phyloP scores from a whole-genome alignment of 495 filamentous ascomycete genomes.

The Penicillium egyptiacum region DNA sequence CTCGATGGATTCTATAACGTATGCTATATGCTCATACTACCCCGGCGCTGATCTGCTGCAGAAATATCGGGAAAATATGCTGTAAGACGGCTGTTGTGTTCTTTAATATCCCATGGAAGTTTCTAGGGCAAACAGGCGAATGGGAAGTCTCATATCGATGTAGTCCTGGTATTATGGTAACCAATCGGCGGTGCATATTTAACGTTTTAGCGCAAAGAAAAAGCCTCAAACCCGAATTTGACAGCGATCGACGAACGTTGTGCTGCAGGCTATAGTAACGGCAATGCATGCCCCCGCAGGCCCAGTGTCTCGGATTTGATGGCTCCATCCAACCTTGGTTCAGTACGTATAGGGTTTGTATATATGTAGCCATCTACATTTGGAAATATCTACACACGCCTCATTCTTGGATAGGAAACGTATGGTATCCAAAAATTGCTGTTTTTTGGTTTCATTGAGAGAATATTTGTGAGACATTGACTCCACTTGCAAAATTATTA shows the following conservation, averaged over 20 bases:
- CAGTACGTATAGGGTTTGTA: background rate
- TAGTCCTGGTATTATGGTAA: background rate
- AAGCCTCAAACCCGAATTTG: background rate
- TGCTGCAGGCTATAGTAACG: background rate
- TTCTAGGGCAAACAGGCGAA: background rate
- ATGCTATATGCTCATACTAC: background rate
- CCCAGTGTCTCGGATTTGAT: background rate
- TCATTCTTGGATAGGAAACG: background rate
- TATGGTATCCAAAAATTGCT: background rate
- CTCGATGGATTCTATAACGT: background rate
- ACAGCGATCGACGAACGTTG: conserved; percentile 7
- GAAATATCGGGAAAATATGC: background rate
- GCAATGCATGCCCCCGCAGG: conserved; percentile 1
- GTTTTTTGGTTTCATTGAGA: conserved; percentile 1
- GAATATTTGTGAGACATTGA: background rate
- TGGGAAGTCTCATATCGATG: background rate
- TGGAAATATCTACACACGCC: background rate
- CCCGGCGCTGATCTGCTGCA: background rate
- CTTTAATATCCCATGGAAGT: background rate
- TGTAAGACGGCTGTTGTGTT: background rate
- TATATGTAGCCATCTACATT: background rate
- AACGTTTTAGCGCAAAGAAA: background rate
- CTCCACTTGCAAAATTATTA: background rate
- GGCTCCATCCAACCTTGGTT: background rate
- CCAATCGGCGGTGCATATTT: background rate